Evolutionary conservation across 331 rosid genomes (phyloP).

Genomic region (Spiraea crenata): DNA sequence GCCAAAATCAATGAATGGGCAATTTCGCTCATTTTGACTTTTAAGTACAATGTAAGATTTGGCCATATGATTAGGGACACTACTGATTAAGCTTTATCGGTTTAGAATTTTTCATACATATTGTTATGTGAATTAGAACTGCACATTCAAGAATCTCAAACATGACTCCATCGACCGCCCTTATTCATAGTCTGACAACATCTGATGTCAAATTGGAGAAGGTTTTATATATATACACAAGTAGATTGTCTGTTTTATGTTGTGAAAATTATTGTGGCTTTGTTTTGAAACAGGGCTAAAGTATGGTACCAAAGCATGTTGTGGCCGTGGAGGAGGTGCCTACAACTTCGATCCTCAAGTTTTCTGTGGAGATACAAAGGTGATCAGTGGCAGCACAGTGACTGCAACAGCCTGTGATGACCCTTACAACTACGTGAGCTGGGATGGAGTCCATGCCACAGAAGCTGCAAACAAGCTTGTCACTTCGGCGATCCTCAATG

Average conservation of each 20-base stretch:
- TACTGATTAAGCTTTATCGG: too few relatives aligned
- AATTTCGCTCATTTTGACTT: too few relatives aligned
- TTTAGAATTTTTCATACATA: too few relatives aligned
- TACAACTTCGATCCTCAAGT: conserved; percentile 61
- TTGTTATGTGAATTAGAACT: too few relatives aligned
- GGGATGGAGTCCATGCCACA: conserved; percentile 90
- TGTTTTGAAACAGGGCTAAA: conserved; percentile 44
- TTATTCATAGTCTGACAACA: not conserved
- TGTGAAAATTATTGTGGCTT: not conserved
- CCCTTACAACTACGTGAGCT: conserved; percentile 77
- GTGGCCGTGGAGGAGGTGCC: conserved; percentile 80
- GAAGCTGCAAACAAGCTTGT: conserved; percentile 84
- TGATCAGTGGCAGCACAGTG: conserved; percentile 44
- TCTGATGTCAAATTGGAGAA: too few relatives aligned
- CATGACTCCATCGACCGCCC: too few relatives aligned
- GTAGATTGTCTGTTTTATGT: not conserved
- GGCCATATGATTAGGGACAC: too few relatives aligned
- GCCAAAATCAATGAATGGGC: too few relatives aligned
- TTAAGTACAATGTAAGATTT: too few relatives aligned
- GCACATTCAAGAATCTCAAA: too few relatives aligned
- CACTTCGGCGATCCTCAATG: conserved; percentile 61
- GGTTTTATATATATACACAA: not conserved
- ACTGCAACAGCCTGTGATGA: conserved; percentile 68
- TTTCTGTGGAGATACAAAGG: conserved; percentile 61
- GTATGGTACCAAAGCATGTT: conserved; percentile 78